Conservation (phyloP, 2,329 filamentous ascomycete species). For the Chrysoporthe cubensis region DNA sequence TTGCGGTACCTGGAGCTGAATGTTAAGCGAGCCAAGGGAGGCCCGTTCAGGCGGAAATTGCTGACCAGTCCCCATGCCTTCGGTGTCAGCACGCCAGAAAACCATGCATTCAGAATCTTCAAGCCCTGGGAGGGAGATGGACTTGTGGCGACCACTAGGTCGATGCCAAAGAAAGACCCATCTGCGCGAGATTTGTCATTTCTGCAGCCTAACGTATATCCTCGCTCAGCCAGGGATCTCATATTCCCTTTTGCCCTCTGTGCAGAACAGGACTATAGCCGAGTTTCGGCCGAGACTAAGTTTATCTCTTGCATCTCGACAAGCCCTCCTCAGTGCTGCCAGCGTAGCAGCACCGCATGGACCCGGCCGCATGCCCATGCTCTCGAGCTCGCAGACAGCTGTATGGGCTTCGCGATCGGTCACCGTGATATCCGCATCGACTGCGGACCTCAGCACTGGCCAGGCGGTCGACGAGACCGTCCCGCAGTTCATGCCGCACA, state of each 20-base stretch:
- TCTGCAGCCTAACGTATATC: background rate
- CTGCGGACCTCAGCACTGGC: constrained; percentile 58
- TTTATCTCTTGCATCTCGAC: constrained; percentile 7
- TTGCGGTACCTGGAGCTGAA: background rate
- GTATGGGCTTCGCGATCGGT: constrained; percentile 65
- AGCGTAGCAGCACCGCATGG: constrained; percentile 66
- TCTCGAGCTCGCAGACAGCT: constrained; percentile 58
- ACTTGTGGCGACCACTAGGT: background rate
- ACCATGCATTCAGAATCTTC: background rate
- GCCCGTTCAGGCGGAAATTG: background rate
- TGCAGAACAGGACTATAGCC: constrained; percentile 23
- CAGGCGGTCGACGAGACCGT: constrained; percentile 70
- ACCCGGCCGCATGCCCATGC: constrained; percentile 53
- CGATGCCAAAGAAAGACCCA: background rate
- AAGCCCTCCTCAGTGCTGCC: constrained; percentile 50
- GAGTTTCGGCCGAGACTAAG: background rate
- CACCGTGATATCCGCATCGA: constrained; percentile 65
- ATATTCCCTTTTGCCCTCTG: constrained; percentile 21
- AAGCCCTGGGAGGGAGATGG: background rate
- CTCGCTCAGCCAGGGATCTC: constrained; percentile 2
- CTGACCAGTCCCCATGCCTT: background rate
- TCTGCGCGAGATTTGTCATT: background rate
- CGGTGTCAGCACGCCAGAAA: background rate
- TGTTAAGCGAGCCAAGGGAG: background rate
- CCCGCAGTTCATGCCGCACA: constrained; percentile 75